Percentiles rank a stretch among this genome's conserved stretches.
Evolutionary conservation across 140 eudicot species (phyloP).

Genomic region (Senecio squalidus): DNA sequence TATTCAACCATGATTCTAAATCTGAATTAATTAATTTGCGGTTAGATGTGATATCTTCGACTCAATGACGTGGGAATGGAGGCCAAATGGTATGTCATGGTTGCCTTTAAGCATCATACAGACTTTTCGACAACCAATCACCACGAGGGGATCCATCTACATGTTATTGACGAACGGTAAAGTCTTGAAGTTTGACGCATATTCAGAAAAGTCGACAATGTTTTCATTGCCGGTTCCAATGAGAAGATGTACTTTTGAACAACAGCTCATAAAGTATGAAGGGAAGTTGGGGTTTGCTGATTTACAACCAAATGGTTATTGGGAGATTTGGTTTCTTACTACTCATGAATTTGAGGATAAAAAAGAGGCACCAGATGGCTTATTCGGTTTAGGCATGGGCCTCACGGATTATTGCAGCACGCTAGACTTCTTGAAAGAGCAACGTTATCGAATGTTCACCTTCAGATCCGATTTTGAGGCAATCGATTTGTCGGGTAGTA

Average conservation of each 20-base stretch:
- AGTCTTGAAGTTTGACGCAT: neutral
- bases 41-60: neutral
- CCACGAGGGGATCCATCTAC: neutral
- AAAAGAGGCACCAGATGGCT: too few relatives aligned
- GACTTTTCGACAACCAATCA: neutral
- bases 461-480: too few relatives aligned
- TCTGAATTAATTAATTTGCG: too few relatives aligned
- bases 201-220: neutral
- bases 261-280: conserved; percentile 8
- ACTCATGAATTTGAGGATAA: neutral
- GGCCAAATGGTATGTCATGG: neutral
- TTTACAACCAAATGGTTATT: neutral
- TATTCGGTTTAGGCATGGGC: neutral
- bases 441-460: too few relatives aligned
- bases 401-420: neutral
- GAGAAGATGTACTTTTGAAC: too few relatives aligned
- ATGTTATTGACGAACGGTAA: neutral
- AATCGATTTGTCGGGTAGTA: too few relatives aligned
- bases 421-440: neutral
- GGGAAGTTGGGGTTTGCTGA: conserved; percentile 5
- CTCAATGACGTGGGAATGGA: neutral
- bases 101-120: neutral
- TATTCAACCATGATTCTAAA: too few relatives aligned
- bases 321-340: conserved; percentile 15
- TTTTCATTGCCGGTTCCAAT: neutral